Evolutionary conservation across 768 basidiomycete species (phyloP).

Genomic region (Leccinum incarnatum): DNA sequence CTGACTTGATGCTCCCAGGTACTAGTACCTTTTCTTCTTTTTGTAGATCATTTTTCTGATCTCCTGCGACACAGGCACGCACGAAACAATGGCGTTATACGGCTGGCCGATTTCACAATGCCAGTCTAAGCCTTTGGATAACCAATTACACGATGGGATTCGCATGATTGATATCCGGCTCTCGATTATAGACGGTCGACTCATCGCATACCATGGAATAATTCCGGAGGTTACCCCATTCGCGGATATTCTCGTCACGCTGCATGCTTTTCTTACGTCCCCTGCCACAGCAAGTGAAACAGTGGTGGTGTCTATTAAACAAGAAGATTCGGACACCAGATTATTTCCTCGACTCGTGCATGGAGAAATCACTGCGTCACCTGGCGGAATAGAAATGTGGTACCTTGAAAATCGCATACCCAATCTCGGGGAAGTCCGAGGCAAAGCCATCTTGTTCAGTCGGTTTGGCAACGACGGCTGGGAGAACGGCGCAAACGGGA

Average conservation of each 20-base stretch:
- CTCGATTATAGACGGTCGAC: constrained; percentile 55
- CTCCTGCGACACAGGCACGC: constrained; percentile 3
- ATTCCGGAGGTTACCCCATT: constrained; percentile 72
- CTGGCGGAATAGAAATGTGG: constrained; percentile 62
- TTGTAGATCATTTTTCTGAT: neutral
- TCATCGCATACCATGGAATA: constrained; percentile 79
- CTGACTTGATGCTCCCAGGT: constrained; percentile 79
- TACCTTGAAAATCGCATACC: constrained; percentile 82
- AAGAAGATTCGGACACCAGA: constrained; percentile 63
- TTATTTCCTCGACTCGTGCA: constrained; percentile 66
- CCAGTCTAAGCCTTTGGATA: constrained; percentile 59
- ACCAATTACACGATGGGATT: constrained; percentile 75
- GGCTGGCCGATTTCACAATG: constrained; percentile 89
- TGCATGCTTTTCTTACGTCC: constrained; percentile 64
- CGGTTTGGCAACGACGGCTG: constrained; percentile 70
- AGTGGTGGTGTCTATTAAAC: constrained; percentile 84
- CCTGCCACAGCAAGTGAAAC: constrained; percentile 63
- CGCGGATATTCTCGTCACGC: constrained; percentile 54
- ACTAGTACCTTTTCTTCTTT: constrained; percentile 38
- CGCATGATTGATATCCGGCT: constrained; percentile 82
- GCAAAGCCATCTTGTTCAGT: constrained; percentile 81
- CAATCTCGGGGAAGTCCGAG: constrained; percentile 76
- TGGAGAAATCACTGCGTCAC: constrained; percentile 56
- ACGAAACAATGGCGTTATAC: constrained; percentile 64
- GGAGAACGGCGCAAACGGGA: constrained; percentile 74